Conservation (phyloP, 306 rosid species). For the Lablab purpureus region DNA sequence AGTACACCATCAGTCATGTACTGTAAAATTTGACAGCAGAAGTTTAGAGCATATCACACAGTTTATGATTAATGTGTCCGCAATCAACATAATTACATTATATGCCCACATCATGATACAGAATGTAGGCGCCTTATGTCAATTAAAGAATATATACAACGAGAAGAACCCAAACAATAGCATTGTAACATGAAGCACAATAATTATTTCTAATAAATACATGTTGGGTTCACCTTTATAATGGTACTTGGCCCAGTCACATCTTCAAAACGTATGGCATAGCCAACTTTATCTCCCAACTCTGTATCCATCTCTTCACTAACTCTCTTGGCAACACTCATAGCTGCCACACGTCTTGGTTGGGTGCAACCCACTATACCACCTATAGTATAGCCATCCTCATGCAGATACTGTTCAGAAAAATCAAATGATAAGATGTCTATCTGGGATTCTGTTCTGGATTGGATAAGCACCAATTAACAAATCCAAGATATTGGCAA, state of each 20-base stretch:
- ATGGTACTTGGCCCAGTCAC: slow-evolving; percentile 90
- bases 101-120: slow-evolving; percentile 22
- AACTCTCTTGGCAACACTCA: slow-evolving; percentile 99
- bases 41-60: slow-evolving; percentile 41
- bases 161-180: slow-evolving; percentile 24
- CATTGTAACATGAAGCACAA: background rate
- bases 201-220: slow-evolving; percentile 27
- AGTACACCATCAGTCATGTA: slow-evolving; percentile 99
- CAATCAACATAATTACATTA: background rate
- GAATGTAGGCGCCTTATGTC: background rate
- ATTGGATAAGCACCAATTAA: slow-evolving; percentile 1
- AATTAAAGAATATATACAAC: background rate
- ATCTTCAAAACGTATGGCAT: slow-evolving; percentile 98
- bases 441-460: background rate
- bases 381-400: slow-evolving; percentile 83
- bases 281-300: slow-evolving; percentile 91
- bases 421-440: slow-evolving; percentile 44
- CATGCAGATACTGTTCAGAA: slow-evolving; percentile 82
- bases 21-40: slow-evolving; percentile 60
- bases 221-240: slow-evolving; percentile 68
- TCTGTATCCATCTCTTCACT: slow-evolving; percentile 99
- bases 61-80: background rate
- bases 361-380: slow-evolving; percentile 97
- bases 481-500: slow-evolving; percentile 2
- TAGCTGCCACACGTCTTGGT: slow-evolving; percentile 99